Percentiles rank a stretch among this genome's conserved stretches.
phyloP scores from a whole-genome alignment of 176 grass and related monocot species.

The Melocanna baccifera region DNA sequence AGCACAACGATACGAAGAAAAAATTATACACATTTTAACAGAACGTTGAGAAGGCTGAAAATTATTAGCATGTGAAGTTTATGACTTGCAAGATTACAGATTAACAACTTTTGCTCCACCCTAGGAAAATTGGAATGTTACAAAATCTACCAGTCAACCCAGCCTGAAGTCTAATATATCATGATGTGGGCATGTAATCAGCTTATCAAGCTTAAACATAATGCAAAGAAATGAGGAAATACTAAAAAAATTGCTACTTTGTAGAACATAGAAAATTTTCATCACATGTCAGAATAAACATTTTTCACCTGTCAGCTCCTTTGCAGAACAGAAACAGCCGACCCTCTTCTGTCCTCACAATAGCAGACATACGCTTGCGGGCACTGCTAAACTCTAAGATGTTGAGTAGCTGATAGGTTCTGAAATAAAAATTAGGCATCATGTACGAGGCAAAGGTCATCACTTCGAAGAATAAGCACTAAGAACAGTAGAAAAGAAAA shows the following conservation, averaged over 20 bases:
- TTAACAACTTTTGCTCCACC: neutral
- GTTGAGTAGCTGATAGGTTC: conserved; percentile 86
- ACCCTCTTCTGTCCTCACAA: conserved; percentile 69
- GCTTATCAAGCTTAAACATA: neutral
- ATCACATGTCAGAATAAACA: conserved; percentile 15
- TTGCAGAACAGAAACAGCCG: conserved; percentile 75
- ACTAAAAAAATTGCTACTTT: neutral
- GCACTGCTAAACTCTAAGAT: conserved; percentile 86
- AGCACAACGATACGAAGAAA: neutral
- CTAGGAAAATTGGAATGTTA: neutral
- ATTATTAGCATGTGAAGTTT: conserved; percentile 6
- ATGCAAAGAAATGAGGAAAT: neutral
- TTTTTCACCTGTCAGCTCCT: conserved; percentile 85
- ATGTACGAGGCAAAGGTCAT: conserved; percentile 11
- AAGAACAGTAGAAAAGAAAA: conserved; percentile 40
- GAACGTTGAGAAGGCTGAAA: neutral
- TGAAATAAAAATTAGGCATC: conserved; percentile 48
- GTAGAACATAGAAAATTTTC: neutral
- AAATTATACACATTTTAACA: neutral
- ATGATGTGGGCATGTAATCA: conserved; percentile 4
- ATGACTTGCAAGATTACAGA: neutral
- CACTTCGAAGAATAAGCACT: conserved; percentile 1
- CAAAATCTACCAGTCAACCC: neutral
- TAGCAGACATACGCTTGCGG: conserved; percentile 94
- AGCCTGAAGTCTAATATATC: neutral